These are phyloP conservation scores for Blepharisma stoltei DNA, from an alignment of 73 alveolate species.

Conservation along the genomic window DNA sequence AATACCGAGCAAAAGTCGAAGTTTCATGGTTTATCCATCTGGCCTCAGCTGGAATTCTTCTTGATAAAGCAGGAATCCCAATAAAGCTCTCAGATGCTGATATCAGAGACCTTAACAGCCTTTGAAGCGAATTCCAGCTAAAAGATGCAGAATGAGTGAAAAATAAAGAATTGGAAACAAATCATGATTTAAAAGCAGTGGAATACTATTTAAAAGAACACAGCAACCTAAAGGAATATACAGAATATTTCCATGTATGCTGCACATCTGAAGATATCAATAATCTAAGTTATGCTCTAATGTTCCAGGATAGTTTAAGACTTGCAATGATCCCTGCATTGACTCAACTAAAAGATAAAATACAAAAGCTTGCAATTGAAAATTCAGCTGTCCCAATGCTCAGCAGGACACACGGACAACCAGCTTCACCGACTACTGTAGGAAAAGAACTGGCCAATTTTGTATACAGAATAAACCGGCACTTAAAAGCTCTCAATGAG, in stretches of 20 bases:
- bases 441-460: slow-evolving; percentile 89
- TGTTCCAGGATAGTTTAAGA: slow-evolving; percentile 41
- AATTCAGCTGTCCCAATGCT: slow-evolving; percentile 78
- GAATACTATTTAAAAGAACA: slow-evolving; percentile 84
- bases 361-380: slow-evolving; percentile 38
- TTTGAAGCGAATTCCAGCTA: slow-evolving; percentile 50
- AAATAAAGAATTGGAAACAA: slow-evolving; percentile 69
- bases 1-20: slow-evolving; percentile 79
- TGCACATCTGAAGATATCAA: slow-evolving; percentile 93
- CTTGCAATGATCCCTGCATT: slow-evolving; percentile 52
- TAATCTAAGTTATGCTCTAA: slow-evolving; percentile 78
- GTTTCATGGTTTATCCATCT: slow-evolving; percentile 71
- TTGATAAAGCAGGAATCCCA: slow-evolving; percentile 34
- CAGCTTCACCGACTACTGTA: slow-evolving; percentile 91
- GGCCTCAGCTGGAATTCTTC: slow-evolving; percentile 40
- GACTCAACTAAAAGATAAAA: slow-evolving; percentile 40
- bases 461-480: slow-evolving; percentile 70
- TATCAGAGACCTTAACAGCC: slow-evolving; percentile 46
- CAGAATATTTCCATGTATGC: slow-evolving; percentile 79
- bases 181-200: slow-evolving; percentile 88
- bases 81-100: slow-evolving; percentile 42
- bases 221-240: slow-evolving; percentile 48
- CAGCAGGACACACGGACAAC: slow-evolving; percentile 88
- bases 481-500: slow-evolving; percentile 43
- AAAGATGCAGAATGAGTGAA: slow-evolving; percentile 73